A percentile compares a stretch with the other conserved stretches of the same genome.
phyloP scores from a whole-genome alignment of 1,284 basidiomycete species.

The Hortiboletus rubellus region DNA sequence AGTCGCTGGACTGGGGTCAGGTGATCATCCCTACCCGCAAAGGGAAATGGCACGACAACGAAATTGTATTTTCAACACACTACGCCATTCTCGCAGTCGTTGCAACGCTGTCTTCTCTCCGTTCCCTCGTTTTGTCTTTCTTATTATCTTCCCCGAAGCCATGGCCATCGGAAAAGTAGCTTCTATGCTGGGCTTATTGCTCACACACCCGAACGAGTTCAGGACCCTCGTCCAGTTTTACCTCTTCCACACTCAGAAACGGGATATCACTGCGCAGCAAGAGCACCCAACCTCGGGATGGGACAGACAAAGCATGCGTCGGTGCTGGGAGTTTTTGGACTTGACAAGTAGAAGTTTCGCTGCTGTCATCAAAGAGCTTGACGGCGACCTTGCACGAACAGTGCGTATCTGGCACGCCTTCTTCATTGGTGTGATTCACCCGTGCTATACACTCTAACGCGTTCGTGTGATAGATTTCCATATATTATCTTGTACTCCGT shows the following conservation, averaged over 20 bases:
- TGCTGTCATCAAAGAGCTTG: constrained; percentile 94
- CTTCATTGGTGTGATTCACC: background rate
- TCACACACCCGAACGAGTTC: constrained; percentile 80
- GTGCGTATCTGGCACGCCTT: constrained; percentile 51
- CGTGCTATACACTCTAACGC: background rate
- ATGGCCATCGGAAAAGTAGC: constrained; percentile 28
- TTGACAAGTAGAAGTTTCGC: constrained; percentile 88
- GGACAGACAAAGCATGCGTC: constrained; percentile 82
- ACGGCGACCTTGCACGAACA: constrained; percentile 90
- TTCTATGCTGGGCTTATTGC: constrained; percentile 56
- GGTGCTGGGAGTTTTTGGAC: constrained; percentile 92
- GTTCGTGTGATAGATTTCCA: constrained; percentile 63
- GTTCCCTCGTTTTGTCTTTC: background rate
- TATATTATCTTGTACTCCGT: constrained; percentile 95
- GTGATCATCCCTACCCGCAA: constrained; percentile 7
- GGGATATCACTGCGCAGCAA: constrained; percentile 73
- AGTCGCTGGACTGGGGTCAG: constrained; percentile 3
- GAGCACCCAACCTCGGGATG: constrained; percentile 79
- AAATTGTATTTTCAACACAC: background rate
- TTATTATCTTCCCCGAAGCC: background rate
- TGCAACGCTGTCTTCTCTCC: background rate
- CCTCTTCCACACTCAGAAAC: constrained; percentile 74
- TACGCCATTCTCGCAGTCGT: no score
- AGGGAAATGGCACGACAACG: constrained; percentile 17
- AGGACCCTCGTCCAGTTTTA: constrained; percentile 77